A percentile compares a stretch with the other conserved stretches of the same genome.
Conservation (phyloP, 129 eudicot genomes). For the Logfia minima region DNA sequence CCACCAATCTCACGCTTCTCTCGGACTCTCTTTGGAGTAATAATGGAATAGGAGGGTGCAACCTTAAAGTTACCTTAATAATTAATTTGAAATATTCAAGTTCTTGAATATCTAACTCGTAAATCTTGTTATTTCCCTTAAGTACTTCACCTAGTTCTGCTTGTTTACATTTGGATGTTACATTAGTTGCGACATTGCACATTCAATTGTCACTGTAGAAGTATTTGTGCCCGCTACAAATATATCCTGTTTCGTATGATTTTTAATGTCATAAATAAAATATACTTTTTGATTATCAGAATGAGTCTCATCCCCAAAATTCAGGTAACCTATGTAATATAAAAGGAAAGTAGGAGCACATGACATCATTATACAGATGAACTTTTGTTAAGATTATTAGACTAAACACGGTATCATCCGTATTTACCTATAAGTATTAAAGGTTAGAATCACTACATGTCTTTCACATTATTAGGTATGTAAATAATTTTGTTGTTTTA, state of each 20-base stretch:
- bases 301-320: too few relatives aligned
- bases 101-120: slow-evolving; percentile 5
- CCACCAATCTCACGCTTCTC: neutral
- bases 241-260: neutral
- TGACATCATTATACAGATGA: too few relatives aligned
- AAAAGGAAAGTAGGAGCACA: too few relatives aligned
- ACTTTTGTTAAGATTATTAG: too few relatives aligned
- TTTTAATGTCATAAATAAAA: neutral
- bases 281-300: too few relatives aligned
- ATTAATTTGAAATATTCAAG: neutral
- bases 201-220: neutral
- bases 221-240: neutral
- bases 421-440: too few relatives aligned
- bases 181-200: neutral
- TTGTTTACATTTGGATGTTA: neutral
- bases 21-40: neutral
- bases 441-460: too few relatives aligned
- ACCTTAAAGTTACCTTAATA: neutral
- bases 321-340: too few relatives aligned
- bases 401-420: too few relatives aligned
- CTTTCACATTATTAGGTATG: too few relatives aligned
- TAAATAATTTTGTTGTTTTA: too few relatives aligned
- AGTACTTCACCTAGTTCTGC: neutral
- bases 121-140: neutral
- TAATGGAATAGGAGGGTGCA: slow-evolving; percentile 5